A percentile compares a stretch with the other conserved stretches of the same genome.
These are phyloP conservation scores for Phlyctochytrium planicorne DNA, from an alignment of 192 early-diverging fungal genomes.

Conservation along the genomic window DNA sequence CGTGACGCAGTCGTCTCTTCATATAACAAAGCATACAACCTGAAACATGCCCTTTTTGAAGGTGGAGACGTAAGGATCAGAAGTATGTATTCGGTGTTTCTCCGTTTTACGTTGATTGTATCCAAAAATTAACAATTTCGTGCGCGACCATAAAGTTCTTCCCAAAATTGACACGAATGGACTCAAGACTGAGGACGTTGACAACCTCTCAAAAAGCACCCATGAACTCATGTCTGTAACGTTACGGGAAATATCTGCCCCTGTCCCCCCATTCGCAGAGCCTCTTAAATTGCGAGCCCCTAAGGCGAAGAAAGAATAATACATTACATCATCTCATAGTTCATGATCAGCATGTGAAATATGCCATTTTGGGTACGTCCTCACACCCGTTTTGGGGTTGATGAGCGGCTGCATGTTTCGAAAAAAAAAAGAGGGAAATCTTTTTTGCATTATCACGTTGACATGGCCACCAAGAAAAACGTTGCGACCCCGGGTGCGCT, in stretches of 20 bases:
- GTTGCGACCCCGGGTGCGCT: not conserved
- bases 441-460: no score
- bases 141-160: conserved; percentile 21
- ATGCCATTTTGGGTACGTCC: no score
- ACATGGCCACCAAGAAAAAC: no score
- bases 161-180: conserved; percentile 33
- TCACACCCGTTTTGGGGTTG: no score
- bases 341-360: no score
- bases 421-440: no score
- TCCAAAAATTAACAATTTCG: not conserved
- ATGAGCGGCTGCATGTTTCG: no score
- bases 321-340: no score
- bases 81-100: conserved; percentile 26
- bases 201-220: conserved; percentile 19
- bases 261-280: conserved; percentile 13
- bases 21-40: conserved; percentile 41
- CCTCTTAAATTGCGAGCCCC: conserved; percentile 18
- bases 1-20: conserved; percentile 66
- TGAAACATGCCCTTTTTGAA: conserved; percentile 34
- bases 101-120: not conserved
- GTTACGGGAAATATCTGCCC: conserved; percentile 22
- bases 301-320: conserved; percentile 1
- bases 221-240: conserved; percentile 9
- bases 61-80: conserved; percentile 37
- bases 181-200: conserved; percentile 31